Percentiles rank a stretch among this genome's conserved stretches.
Evolutionary conservation across 345 rosid species (phyloP).

Genomic region (Brassica incana): DNA sequence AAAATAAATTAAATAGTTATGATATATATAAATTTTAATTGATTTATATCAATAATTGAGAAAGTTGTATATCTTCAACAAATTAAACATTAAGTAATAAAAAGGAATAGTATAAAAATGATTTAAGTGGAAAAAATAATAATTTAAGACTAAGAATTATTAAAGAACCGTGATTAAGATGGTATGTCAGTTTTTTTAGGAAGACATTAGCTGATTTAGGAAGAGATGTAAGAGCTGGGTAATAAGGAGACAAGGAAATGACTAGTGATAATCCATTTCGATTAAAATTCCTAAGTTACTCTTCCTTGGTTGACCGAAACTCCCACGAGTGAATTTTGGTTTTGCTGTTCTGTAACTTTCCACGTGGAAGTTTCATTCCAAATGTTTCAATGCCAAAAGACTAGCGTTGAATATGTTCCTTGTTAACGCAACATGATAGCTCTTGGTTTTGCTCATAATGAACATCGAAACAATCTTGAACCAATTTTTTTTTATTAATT

Average conservation of each 20-base stretch:
- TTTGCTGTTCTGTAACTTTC: slow-evolving; percentile 3
- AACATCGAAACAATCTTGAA: neutral
- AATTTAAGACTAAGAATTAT: too few species aligned
- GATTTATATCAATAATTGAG: too few species aligned
- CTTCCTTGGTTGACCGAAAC: slow-evolving; percentile 25
- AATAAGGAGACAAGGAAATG: slow-evolving; percentile 35
- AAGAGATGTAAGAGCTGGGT: slow-evolving; percentile 13
- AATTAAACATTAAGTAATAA: too few species aligned
- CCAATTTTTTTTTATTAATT: too few species aligned
- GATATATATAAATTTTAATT: too few species aligned
- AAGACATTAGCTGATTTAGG: neutral
- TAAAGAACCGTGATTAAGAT: slow-evolving; percentile 15
- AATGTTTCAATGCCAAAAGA: neutral
- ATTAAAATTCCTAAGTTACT: neutral
- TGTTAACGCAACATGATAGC: neutral
- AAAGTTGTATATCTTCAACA: too few species aligned
- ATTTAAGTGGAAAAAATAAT: too few species aligned
- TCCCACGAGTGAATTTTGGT: slow-evolving; percentile 18
- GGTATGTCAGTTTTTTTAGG: slow-evolving; percentile 10
- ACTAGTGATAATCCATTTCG: neutral
- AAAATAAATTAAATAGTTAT: too few species aligned
- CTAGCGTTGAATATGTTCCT: neutral
- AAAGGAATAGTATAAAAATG: too few species aligned
- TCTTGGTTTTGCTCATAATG: neutral
- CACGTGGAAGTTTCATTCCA: slow-evolving; percentile 5